Evolutionary conservation across 345 rosid species (phyloP), one percentile per base, ranked within the genome.

Genomic region (Lepidium didymum): DNA sequence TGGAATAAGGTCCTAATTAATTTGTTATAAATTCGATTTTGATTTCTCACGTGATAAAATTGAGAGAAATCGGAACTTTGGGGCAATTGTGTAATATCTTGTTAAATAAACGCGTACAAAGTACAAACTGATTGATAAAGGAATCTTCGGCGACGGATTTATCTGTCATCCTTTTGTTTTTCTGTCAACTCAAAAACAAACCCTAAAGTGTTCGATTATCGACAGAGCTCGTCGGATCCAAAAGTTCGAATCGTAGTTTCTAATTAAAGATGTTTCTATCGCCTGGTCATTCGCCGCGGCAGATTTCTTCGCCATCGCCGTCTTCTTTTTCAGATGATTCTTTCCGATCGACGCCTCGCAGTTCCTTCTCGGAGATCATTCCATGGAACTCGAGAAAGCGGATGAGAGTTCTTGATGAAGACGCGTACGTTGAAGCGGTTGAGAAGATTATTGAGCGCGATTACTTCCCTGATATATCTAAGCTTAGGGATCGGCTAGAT

Each of bases 401-500:
- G 3, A 35, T 83, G 45, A 67, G 75, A 16, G 97, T 94, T 21
- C 91, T 94, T 19, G 96, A 94, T 11, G 96, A 94, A 62, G 99
- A 94, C 75, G 70, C 84, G 3, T 94, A 91, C 49, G 96, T 86
- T 0, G 89, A 85, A 35, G 89, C 92, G 38, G 86, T 94, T 53
- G 97, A 94, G 93, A 83, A 81, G 81, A 91, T 94, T 74, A 85
- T 94, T 69, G 97, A 94, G 79, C 96, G 99, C 18, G 97, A 94
- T 68, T 94, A 79, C 83, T 94, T 91, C 75, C 99, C 99, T 2
- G 97, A 94, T 79, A 84, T 94, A 67, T 58, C 93, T 7, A 94
- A 94, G 86, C 97, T 94, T 57, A 89, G 84, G 31, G 99, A 91
- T 69, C 92, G 96, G 7, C 88, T 86, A 42, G 99, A 94, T 66